Evolutionary conservation across 192 early-diverging fungal genomes (phyloP), one percentile per base, ranked within the genome.

Genomic region (Pilobolus umbonatus): DNA sequence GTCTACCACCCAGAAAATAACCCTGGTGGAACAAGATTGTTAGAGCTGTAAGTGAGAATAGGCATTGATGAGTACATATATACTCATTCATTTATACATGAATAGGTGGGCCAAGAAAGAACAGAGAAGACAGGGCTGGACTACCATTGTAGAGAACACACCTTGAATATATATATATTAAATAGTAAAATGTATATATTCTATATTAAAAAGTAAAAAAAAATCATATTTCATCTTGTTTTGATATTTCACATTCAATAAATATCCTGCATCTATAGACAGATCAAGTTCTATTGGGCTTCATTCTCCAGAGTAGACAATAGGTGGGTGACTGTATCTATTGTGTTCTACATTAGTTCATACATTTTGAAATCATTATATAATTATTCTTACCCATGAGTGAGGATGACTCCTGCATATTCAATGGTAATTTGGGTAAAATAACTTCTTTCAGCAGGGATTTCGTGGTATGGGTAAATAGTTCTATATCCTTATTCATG

Each of bases 11-110:
- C 65, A n/a, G 78, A 80, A 29, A 75, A 73, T 29, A 80, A 81
- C 56, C 75, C 81, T 6, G 67, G 81, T 3, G 86, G 86, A 2
- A 75, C 86, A 57, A 72, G 78, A 45, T 64, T 93, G 46, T 49
- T 95, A n/a, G 89, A 93, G 60, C 67, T 95, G 82, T 95, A 85
- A 75, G 86, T 78, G 24, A 4, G 12, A 31, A 19, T 31, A 38
- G 8, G 15, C 29, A 10, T 31, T 56, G 5, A 43, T 17, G 6
- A 19, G 14, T 28, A 15, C 12, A 51, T 61, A 5, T 19, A 17
- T 44, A 6, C 34, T 11, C 31, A 22, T 28, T 39, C 36, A 0
- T 44, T 1, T 40, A 30, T 17, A 15, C 53, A 38, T 30, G 19
- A 39, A 1, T 58, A 73, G 71, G 21, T 74, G 73, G 73, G 64